Conservation (phyloP, 768 basidiomycete genomes). For the Tylopilus sp. region DNA sequence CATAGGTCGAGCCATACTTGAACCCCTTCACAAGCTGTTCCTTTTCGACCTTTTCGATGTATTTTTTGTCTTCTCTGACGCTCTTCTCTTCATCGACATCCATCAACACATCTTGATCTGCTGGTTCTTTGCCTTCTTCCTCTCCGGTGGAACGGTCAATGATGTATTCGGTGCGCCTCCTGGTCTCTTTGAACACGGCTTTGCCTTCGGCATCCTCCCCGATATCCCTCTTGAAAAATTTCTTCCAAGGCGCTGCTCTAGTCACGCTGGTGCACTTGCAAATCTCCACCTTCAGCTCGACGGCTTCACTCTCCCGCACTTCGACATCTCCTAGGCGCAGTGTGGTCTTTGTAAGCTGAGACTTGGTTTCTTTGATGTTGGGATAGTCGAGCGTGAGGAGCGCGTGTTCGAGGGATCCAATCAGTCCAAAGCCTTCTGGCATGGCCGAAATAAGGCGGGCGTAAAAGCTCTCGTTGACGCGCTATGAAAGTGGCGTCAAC, state of each 20-base stretch:
- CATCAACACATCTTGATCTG: slow-evolving; percentile 14
- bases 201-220: slow-evolving; percentile 29
- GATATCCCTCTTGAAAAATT: slow-evolving; percentile 36
- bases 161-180: slow-evolving; percentile 52
- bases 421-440: slow-evolving; percentile 23
- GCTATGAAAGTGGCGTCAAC: slow-evolving; percentile 36
- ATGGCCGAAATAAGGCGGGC: slow-evolving; percentile 40
- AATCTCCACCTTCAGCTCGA: slow-evolving; percentile 70
- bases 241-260: slow-evolving; percentile 72
- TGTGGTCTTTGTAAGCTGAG: slow-evolving; percentile 56
- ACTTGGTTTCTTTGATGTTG: slow-evolving; percentile 65
- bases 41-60: slow-evolving; percentile 61
- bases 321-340: slow-evolving; percentile 79
- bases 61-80: slow-evolving; percentile 34
- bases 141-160: slow-evolving; percentile 44
- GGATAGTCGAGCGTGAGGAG: slow-evolving; percentile 39
- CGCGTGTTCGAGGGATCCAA: slow-evolving; percentile 30
- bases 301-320: slow-evolving; percentile 59
- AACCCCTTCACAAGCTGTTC: slow-evolving; percentile 79
- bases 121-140: slow-evolving; percentile 23
- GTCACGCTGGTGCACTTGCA: slow-evolving; percentile 77
- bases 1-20: slow-evolving; percentile 88
- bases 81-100: slow-evolving; percentile 32
- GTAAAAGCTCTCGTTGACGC: slow-evolving; percentile 75
- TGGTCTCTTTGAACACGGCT: slow-evolving; percentile 38